These are phyloP conservation scores for Candida dubliniensis DNA, from an alignment of 1,139 yeast species.

Conservation along the genomic window DNA sequence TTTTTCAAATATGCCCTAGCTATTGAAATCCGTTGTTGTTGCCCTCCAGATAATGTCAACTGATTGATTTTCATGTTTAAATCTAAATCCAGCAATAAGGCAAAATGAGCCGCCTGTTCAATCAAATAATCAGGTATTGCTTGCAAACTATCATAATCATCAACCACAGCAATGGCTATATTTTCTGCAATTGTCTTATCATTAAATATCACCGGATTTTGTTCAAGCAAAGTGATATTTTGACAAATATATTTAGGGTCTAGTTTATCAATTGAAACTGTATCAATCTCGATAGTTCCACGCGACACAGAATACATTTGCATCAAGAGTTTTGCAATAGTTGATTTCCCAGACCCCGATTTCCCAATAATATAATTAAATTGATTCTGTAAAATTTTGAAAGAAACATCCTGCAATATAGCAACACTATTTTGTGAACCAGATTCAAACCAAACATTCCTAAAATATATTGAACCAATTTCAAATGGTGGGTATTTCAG, in stretches of 20 bases:
- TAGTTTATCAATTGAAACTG: conserved; percentile 42
- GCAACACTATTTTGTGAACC: conserved; percentile 53
- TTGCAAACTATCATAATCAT: conserved; percentile 22
- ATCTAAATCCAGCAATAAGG: conserved; percentile 55
- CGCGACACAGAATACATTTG: conserved; percentile 50
- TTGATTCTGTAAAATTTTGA: conserved; percentile 46
- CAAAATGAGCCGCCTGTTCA: conserved; percentile 50
- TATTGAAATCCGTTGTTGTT: conserved; percentile 74
- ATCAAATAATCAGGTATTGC: conserved; percentile 28
- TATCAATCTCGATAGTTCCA: conserved; percentile 73
- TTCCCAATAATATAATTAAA: conserved; percentile 72
- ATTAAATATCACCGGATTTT: conserved; percentile 63
- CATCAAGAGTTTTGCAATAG: conserved; percentile 63
- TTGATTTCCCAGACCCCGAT: conserved; percentile 93
- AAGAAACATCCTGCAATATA: conserved; percentile 46
- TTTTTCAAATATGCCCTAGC: conserved; percentile 80
- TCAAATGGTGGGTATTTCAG: conserved; percentile 27
- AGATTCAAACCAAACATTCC: conserved; percentile 55
- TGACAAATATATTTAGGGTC: conserved; percentile 55
- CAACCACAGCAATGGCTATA: conserved; percentile 47
- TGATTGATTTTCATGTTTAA: conserved; percentile 51
- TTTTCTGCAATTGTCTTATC: conserved; percentile 62
- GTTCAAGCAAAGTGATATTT: conserved; percentile 73
- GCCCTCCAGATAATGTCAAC: conserved; percentile 84
- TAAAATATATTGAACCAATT: conserved; percentile 49